Conservation (phyloP, 2,329 filamentous ascomycete genomes). For the Sporothrix inflata region DNA sequence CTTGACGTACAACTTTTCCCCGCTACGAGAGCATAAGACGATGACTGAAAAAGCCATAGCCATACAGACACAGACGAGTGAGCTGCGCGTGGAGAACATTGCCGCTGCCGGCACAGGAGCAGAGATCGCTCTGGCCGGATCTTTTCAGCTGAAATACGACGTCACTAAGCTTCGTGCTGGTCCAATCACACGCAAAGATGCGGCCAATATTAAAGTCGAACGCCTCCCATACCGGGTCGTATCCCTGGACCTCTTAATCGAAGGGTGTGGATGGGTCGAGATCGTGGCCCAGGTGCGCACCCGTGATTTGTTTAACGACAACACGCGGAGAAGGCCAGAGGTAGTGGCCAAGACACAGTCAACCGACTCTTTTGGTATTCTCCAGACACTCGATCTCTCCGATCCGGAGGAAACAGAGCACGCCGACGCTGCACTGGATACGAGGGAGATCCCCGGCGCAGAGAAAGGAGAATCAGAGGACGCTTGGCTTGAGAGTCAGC, state of each 20-base stretch:
- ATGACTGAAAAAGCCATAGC: slow-evolving; percentile 76
- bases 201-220: slow-evolving; percentile 65
- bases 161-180: slow-evolving; percentile 80
- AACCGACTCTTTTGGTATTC: slow-evolving; percentile 26
- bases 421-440: not conserved
- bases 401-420: slow-evolving; percentile 27
- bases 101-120: slow-evolving; percentile 59
- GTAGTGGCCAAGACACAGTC: not conserved
- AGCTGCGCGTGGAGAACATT: slow-evolving; percentile 66
- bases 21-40: slow-evolving; percentile 75
- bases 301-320: slow-evolving; percentile 46
- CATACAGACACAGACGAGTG: slow-evolving; percentile 67
- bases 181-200: slow-evolving; percentile 66
- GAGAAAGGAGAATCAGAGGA: not conserved
- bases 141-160: slow-evolving; percentile 75
- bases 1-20: slow-evolving; percentile 84
- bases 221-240: slow-evolving; percentile 78
- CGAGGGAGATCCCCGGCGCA: not conserved
- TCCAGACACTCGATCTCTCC: slow-evolving; percentile 40
- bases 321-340: slow-evolving; percentile 27
- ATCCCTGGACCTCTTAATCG: slow-evolving; percentile 81
- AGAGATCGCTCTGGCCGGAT: slow-evolving; percentile 70
- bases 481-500: not conserved
- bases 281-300: slow-evolving; percentile 78
- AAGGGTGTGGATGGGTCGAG: slow-evolving; percentile 93